Base-by-base conservation (phyloP, 371 early-diverging fungal genomes). In the Apophysomyces trapeziformis region DNA sequence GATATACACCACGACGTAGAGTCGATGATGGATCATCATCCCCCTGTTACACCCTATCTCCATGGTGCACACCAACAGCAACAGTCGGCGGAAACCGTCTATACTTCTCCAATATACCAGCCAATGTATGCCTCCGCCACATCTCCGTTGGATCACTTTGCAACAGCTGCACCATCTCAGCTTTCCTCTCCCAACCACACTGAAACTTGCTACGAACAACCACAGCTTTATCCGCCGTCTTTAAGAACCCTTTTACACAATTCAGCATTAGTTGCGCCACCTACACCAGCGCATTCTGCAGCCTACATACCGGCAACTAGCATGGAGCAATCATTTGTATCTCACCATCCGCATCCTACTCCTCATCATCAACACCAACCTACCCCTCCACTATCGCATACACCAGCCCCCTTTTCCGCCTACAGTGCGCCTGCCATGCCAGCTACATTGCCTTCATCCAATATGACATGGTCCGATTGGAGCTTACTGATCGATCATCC, bases 1-100 rank as follows among this genome's bases (percentile, higher is more conserved):
- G 77, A 78, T 60, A 71, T 79, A 43, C 77, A 73, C 13, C 67
- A 63, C 61, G 67, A 58, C n/a, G 66, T 70, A 8, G 61, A 67
- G 5, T 61, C 68, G 16, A 59, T 63, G 38, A 63, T 67, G 21
- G 9, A 16, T 9, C 54, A 50, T 26, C 54, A 50, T 26, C 54
- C 35, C n/a, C 32, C 54, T 5, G 21, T 50, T 21, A 21, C 21
- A 9, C 54, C 54, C 18, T 50, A 47, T 41, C 45, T 46, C 6
- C 62, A 62, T 16, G 13, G n/a, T 9, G 13, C 9, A 2, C 64
- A 58, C 8, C 43, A 2, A 13, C 64, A 57, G 41, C 64, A 56
- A 32, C 56, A 38, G 8, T 38, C 11, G 35, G 41, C 54, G 35
- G 13, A 56, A 37, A 13, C 46, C 36, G 38, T 41, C 37, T 38